Percentiles rank a stretch among this genome's conserved stretches.
Conservation (phyloP, 176 grass and related monocot genomes). For the Zea luxurians region DNA sequence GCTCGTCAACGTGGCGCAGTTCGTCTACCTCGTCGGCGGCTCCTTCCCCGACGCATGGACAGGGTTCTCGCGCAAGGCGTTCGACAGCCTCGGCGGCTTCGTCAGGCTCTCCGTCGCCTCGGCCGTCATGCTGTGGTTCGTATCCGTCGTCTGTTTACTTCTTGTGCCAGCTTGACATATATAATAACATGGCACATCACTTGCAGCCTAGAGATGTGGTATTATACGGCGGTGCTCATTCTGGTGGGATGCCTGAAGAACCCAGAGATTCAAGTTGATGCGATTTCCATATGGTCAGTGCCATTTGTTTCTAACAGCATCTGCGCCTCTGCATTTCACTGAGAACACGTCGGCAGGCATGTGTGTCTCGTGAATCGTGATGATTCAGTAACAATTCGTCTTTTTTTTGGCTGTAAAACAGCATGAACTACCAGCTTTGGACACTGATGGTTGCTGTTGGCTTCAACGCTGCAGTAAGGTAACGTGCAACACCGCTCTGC, state of each 20-base stretch:
- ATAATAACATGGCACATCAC: too few relatives aligned
- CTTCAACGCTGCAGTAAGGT: slow-evolving; percentile 76
- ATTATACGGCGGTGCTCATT: slow-evolving; percentile 65
- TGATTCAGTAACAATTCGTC: not conserved
- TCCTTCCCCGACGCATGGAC: slow-evolving; percentile 61
- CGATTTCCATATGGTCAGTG: slow-evolving; percentile 62
- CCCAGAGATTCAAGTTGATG: slow-evolving; percentile 58
- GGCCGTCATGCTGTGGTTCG: slow-evolving; percentile 75
- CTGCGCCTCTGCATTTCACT: not conserved
- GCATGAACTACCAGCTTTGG: slow-evolving; percentile 75
- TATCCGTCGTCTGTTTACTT: not conserved
- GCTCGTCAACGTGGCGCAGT: slow-evolving; percentile 52
- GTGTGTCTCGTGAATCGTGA: not conserved
- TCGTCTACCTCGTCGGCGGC: slow-evolving; percentile 55
- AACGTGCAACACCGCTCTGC: not conserved
- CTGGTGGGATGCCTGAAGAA: slow-evolving; percentile 64
- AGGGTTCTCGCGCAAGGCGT: slow-evolving; percentile 57
- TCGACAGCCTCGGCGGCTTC: slow-evolving; percentile 52
- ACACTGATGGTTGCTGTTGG: slow-evolving; percentile 68
- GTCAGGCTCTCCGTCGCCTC: slow-evolving; percentile 71
- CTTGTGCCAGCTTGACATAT: too few relatives aligned
- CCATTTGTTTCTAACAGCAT: not conserved
- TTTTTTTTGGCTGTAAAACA: slow-evolving; percentile 7
- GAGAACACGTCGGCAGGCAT: slow-evolving; percentile 8
- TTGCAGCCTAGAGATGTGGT: slow-evolving; percentile 63